Evolutionary conservation across 805 yeast genomes (phyloP), one percentile per base, ranked within the genome.

Genomic region (Yarrowia porcina): DNA sequence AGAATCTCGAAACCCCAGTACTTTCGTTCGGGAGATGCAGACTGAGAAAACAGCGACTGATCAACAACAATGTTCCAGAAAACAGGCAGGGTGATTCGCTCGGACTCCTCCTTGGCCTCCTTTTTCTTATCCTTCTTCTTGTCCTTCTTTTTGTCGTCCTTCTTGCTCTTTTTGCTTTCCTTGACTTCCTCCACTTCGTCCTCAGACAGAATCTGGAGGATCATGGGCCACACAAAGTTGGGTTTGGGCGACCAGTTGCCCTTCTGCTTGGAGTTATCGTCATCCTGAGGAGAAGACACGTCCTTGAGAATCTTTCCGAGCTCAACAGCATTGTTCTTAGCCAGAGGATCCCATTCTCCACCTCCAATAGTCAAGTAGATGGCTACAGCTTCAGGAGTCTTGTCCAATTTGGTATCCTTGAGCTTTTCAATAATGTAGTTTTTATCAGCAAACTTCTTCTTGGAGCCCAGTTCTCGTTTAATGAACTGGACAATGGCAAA

Each of bases 11-110:
- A 84, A 0, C 97, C 98, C 82, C 90, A 83, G 73, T 81, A 89
- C 72, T 92, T 93, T 64, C 97, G 79, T 72, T 92, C 97, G 32
- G 86, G 83, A 0, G 97, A 90, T 0, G 97, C 80, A 66, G 86
- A 83, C 36, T 83, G 84, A 5, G 89, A 78, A 68, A 93, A 92
- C 65, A 89, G 83, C 4, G 88, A 81, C 68, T 90, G 94, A 71
- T 93, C 97, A 15, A 93, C 82, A 6, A 84, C 85, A 3, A 80
- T 77, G 67, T 84, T 82, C 96, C 96, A 91, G 72, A 93, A 91
- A 61, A 89, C 94, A 9, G 77, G 72, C 41, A 83, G 70, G 72
- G 25, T 54, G 32, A 13, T 67, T 72, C 10, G 68, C 67, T 11
- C 67, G 67, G 13, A 65, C 64, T 47, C 70, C 70, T 21, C 72